Evolutionary conservation across 257 asterid species (phyloP).

Genomic region (Schizonepeta tenuifolia): DNA sequence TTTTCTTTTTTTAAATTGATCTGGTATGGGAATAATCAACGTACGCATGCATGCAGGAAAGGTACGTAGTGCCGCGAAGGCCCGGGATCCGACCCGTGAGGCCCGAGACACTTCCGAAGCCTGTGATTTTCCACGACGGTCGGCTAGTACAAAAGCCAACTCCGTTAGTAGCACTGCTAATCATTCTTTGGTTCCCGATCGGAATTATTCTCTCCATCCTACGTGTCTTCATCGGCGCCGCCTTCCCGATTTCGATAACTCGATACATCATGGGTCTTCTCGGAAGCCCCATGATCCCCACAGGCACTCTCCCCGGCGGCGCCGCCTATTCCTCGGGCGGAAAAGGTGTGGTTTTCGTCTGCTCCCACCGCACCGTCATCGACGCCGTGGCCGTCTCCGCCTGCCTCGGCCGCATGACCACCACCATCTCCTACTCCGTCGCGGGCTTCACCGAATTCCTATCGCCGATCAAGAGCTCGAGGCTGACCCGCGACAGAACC

Average conservation of each 20-base stretch:
- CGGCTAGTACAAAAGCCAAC: slow-evolving; percentile 44
- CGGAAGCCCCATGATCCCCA: slow-evolving; percentile 13
- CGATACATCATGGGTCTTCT: neutral
- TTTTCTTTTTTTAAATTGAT: too few species aligned
- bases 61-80: slow-evolving; percentile 27
- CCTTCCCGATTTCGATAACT: neutral
- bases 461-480: slow-evolving; percentile 30
- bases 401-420: slow-evolving; percentile 35
- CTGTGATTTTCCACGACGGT: slow-evolving; percentile 48
- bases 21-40: neutral
- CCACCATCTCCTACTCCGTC: slow-evolving; percentile 40
- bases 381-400: slow-evolving; percentile 37
- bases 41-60: slow-evolving; percentile 30
- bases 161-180: slow-evolving; percentile 30
- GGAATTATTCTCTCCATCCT: slow-evolving; percentile 28
- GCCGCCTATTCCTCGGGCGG: neutral
- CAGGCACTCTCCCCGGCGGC: slow-evolving; percentile 33
- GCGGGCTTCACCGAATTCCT: slow-evolving; percentile 25
- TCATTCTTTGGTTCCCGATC: slow-evolving; percentile 46
- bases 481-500: slow-evolving; percentile 31
- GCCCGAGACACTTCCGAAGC: slow-evolving; percentile 34
- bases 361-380: slow-evolving; percentile 35
- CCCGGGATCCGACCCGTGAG: slow-evolving; percentile 20
- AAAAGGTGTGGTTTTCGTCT: slow-evolving; percentile 14
- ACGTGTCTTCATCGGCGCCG: slow-evolving; percentile 17